Base-by-base conservation (phyloP, 306 rosid genomes). In the Rosa rugosa region DNA sequence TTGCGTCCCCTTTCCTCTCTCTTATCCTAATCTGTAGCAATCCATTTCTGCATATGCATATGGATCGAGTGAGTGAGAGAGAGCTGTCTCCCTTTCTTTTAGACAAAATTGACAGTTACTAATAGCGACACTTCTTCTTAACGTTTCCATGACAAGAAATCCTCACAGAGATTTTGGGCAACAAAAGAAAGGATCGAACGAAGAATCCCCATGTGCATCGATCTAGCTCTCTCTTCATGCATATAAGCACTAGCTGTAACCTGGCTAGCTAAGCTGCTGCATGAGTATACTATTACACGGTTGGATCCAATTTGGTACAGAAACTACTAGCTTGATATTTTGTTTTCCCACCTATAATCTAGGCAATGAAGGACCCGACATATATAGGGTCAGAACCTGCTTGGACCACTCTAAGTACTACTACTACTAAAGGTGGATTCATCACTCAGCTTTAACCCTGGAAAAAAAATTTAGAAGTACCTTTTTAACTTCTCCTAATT, bases 71-170 rank as follows among this genome's bases (percentile, higher is more conserved):
- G 47, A 38, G 46, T 0, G 11, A 66, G 45, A 7, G 42, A 44
- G 51, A 20, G 69, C 78, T 69, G 75, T 69, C 78, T 76, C 59
- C 69, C 79, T 78, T 60, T 62, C 77, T 57, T 72, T 86, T 71
- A 78, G 75, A 83, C 82, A 82, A 38, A 66, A 80, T 84, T 70
- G 82, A 84, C 85, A 66, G 85, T 80, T 80, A 53, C 60, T 40
- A 80, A 87, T 44, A 82, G 85, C 78, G 90, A 82, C 88, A 77
- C 85, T 84, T 84, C 82, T 71, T 70, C 46, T n/a, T 40, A 4
- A 9, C 77, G 20, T 74, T 74, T 27, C 16, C 34, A 41, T 22
- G 49, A 38, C 65, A 65, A 76, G 47, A 76, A 64, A 31, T 63
- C 73, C 64, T 47, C 72, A 79, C 78, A 80, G 74, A 80, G 83